phyloP scores from a whole-genome alignment of 306 rosid genomes.

The Vigna angularis region DNA sequence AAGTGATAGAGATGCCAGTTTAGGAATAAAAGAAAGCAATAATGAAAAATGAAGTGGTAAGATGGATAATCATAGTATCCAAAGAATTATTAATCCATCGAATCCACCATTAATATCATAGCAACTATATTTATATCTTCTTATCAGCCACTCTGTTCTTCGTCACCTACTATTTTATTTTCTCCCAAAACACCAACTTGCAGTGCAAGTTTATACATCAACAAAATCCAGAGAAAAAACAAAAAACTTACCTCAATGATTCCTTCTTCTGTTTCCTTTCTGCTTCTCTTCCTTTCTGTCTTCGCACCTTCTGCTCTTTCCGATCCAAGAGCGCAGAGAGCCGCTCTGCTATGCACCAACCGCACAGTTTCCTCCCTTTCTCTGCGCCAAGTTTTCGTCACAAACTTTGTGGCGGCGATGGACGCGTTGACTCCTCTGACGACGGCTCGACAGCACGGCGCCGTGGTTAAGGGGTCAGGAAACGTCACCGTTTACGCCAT shows the following conservation, averaged over 20 bases:
- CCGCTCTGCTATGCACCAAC: slow-evolving; percentile 63
- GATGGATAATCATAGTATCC: no score
- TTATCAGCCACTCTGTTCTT: no score
- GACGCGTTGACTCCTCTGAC: slow-evolving; percentile 54
- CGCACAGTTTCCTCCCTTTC: slow-evolving; percentile 43
- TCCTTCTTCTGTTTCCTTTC: background rate
- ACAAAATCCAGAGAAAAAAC: background rate
- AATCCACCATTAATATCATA: no score
- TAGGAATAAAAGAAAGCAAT: no score
- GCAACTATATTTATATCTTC: no score
- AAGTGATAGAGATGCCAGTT: no score
- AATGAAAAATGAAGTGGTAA: no score
- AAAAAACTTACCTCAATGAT: slow-evolving; percentile 16
- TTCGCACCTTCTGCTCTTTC: slow-evolving; percentile 26
- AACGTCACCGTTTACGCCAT: slow-evolving; percentile 60
- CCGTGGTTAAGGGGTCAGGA: slow-evolving; percentile 53
- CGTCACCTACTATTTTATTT: background rate
- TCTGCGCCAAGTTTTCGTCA: slow-evolving; percentile 46
- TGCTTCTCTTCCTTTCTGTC: slow-evolving; percentile 36
- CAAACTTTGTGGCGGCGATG: slow-evolving; percentile 62
- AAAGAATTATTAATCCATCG: no score
- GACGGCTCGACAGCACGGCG: slow-evolving; percentile 42
- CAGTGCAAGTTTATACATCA: background rate
- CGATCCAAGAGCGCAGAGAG: slow-evolving; percentile 64
- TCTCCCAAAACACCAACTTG: background rate